Evolutionary conservation across 1,139 yeast species (phyloP).

Genomic region (Yamadazyma dendronema): DNA sequence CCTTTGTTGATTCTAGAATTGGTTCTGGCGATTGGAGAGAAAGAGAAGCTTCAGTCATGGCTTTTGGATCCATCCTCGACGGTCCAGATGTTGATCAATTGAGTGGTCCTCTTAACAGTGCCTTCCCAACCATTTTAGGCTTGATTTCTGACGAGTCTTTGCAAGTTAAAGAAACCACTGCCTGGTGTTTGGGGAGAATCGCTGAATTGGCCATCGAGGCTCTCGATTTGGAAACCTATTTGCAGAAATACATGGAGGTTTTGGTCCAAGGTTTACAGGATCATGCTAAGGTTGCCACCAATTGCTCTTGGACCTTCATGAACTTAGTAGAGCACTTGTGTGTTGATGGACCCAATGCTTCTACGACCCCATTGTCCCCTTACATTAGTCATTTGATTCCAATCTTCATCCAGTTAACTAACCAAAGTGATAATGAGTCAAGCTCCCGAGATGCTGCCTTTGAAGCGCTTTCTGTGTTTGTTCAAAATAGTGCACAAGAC

Average conservation of each 20-base stretch:
- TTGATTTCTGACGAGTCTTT: conserved; percentile 72
- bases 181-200: conserved; percentile 97
- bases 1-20: conserved; percentile 77
- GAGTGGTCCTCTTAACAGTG: conserved; percentile 69
- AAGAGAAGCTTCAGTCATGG: conserved; percentile 98
- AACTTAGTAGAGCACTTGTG: conserved; percentile 85
- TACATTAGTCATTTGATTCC: conserved; percentile 71
- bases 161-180: conserved; percentile 94
- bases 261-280: conserved; percentile 76
- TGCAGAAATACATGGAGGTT: conserved; percentile 71
- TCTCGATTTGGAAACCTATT: conserved; percentile 59
- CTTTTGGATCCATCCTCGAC: conserved; percentile 93
- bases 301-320: conserved; percentile 96
- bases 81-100: conserved; percentile 85
- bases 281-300: conserved; percentile 89
- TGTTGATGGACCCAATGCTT: conserved; percentile 51
- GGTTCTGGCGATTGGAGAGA: conserved; percentile 67
- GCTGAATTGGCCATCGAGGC: conserved; percentile 86
- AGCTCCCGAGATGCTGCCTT: conserved; percentile 94
- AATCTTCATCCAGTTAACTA: conserved; percentile 65
- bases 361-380: conserved; percentile 66
- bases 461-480: conserved; percentile 85
- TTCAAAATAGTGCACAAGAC: conserved; percentile 69
- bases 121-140: conserved; percentile 71
- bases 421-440: conserved; percentile 75